phyloP scores from a whole-genome alignment of 1,139 yeast genomes.

The Blastobotrys buckinghamii region DNA sequence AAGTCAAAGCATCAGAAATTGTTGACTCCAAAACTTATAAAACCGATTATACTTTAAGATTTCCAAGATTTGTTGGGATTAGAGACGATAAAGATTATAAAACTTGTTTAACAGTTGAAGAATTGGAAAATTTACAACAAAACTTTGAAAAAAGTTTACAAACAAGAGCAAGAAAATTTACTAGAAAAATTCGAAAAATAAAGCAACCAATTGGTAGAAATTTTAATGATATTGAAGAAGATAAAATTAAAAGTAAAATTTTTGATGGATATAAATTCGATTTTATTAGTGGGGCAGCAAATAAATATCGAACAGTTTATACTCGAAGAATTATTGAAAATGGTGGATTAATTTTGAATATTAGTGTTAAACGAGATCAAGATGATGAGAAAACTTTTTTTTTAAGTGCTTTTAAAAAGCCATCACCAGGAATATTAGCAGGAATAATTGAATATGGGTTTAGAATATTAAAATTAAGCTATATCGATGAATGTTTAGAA shows the following conservation, averaged over 20 bases:
- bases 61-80: constrained; percentile 64
- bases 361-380: neutral
- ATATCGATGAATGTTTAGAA: constrained; percentile 65
- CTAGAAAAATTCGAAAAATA: too few relatives aligned
- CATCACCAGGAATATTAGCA: too few relatives aligned
- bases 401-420: too few relatives aligned
- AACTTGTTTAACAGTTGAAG: constrained; percentile 35
- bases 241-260: too few relatives aligned
- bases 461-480: constrained; percentile 28
- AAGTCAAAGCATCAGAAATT: constrained; percentile 75
- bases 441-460: neutral
- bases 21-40: constrained; percentile 50
- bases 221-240: neutral
- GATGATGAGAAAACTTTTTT: too few relatives aligned
- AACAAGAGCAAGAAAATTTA: too few relatives aligned
- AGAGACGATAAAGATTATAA: constrained; percentile 62
- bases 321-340: too few relatives aligned
- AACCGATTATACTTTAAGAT: constrained; percentile 65
- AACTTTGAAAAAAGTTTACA: too few relatives aligned
- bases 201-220: neutral
- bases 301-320: too few relatives aligned
- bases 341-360: neutral
- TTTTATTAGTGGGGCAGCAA: too few relatives aligned
- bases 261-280: too few relatives aligned
- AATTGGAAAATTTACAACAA: too few relatives aligned